These are phyloP conservation scores for Kwoniella europaea DNA, from an alignment of 768 basidiomycete species.

Conservation along the genomic window DNA sequence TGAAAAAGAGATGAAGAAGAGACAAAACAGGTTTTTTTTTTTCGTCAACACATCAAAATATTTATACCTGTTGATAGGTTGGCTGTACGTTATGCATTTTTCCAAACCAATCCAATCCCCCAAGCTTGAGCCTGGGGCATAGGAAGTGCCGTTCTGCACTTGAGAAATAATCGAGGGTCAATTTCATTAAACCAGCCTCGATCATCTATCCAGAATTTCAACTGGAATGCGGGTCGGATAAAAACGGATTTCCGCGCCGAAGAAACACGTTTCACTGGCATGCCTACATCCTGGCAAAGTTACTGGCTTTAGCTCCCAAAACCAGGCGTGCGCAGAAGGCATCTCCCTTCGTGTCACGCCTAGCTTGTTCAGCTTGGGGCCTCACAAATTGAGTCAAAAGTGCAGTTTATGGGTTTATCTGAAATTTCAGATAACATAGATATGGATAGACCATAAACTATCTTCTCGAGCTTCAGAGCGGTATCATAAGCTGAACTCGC, in stretches of 20 bases:
- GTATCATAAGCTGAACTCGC: neutral
- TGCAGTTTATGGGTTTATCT: neutral
- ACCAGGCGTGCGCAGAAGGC: neutral
- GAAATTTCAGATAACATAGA: constrained; percentile 13
- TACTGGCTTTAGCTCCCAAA: too few species aligned
- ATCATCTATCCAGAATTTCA: constrained; percentile 5
- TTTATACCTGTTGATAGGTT: constrained; percentile 1
- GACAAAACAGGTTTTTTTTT: constrained; percentile 5
- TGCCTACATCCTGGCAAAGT: too few species aligned
- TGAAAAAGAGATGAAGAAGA: constrained; percentile 9
- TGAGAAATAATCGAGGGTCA: neutral
- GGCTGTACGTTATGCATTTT: constrained; percentile 1
- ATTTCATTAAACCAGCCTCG: constrained; percentile 18
- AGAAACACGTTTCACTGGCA: neutral
- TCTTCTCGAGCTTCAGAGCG: neutral
- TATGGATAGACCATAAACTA: neutral
- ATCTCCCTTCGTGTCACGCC: neutral
- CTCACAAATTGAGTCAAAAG: constrained; percentile 9
- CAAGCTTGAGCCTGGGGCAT: constrained; percentile 1
- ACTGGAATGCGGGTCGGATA: constrained; percentile 9
- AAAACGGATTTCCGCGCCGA: constrained; percentile 17
- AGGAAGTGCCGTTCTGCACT: neutral
- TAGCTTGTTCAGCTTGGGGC: constrained; percentile 12
- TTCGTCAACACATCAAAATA: neutral
- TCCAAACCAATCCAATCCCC: neutral